Evolutionary conservation across 805 yeast species (phyloP), one percentile per base, ranked within the genome.

Genomic region (Hyphopichia homilentoma): DNA sequence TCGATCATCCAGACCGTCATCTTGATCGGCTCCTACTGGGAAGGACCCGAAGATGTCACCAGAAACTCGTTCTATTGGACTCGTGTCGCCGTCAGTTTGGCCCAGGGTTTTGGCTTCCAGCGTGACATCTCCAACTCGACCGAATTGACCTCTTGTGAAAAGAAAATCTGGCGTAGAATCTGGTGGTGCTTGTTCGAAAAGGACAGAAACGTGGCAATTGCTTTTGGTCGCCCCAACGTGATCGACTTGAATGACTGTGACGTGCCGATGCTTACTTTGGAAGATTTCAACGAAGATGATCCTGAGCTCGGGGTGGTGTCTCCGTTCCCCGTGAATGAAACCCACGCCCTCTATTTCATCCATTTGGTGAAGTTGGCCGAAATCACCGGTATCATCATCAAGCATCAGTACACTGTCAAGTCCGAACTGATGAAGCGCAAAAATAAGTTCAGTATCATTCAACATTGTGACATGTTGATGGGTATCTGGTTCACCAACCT

Each of bases 171-270:
- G 70, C 70, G 81, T 43, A 63, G 88, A 26, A 65, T 82, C 9
- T 84, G 88, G 86, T 84, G 94, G 94, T 66, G 77, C 40, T 57
- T 85, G 14, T 81, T 79, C 52, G 74, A 77, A 37, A 78, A 84
- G 44, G 95, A 84, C 54, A 61, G 86, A 16, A 65, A 74, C 25
- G 76, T 79, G 7, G 78, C 88, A 2, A 70, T 81, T 31, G 85
- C 88, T 0, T 78, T 79, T 56, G 89, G 93, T 11, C 66, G 88
- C 35, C 93, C 94, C 0, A 57, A 75, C 5, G 65, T 72, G 45
- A 79, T 85, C 30, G 80, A 79, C 44, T 63, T 82, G 39, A 81
- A 77, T 30, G 90, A 84, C 49, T 77, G 84, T 48, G 89, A 81
- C 48, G 86, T 81, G 15, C 77, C 79, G n/a, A 79, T 81, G 84